Evolutionary conservation across 305 asterid genomes (phyloP).

Genomic region (Fraxinus ornus): DNA sequence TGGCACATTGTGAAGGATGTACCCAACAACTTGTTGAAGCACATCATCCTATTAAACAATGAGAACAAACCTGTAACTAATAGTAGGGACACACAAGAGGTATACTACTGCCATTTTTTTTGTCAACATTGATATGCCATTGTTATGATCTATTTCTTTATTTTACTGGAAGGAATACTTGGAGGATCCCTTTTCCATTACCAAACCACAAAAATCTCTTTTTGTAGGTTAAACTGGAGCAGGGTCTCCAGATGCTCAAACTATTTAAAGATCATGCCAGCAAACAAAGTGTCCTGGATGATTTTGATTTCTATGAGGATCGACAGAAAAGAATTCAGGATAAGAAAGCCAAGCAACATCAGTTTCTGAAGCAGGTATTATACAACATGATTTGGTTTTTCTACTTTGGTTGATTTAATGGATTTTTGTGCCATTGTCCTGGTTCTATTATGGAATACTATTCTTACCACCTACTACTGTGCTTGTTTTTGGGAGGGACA

Average conservation of each 20-base stretch:
- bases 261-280: conserved; percentile 65
- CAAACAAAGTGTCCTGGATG: conserved; percentile 69
- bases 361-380: conserved; percentile 51
- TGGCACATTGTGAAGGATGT: conserved; percentile 83
- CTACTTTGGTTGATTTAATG: neutral
- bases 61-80: conserved; percentile 72
- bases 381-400: neutral
- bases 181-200: neutral
- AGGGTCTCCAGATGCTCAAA: conserved; percentile 68
- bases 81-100: conserved; percentile 85
- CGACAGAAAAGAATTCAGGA: conserved; percentile 69
- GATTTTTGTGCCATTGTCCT: neutral
- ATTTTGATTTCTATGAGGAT: conserved; percentile 78
- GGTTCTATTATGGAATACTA: neutral
- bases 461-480: neutral
- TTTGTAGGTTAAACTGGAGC: conserved; percentile 61
- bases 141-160: neutral
- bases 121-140: neutral
- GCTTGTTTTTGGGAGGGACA: neutral
- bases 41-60: conserved; percentile 60
- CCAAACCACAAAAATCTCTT: neutral
- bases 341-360: conserved; percentile 67
- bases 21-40: conserved; percentile 63
- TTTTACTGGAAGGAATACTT: neutral
- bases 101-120: conserved; percentile 10